These are phyloP conservation scores for Pleurotus tuoliensis DNA, from an alignment of 768 basidiomycete genomes.

Conservation along the genomic window DNA sequence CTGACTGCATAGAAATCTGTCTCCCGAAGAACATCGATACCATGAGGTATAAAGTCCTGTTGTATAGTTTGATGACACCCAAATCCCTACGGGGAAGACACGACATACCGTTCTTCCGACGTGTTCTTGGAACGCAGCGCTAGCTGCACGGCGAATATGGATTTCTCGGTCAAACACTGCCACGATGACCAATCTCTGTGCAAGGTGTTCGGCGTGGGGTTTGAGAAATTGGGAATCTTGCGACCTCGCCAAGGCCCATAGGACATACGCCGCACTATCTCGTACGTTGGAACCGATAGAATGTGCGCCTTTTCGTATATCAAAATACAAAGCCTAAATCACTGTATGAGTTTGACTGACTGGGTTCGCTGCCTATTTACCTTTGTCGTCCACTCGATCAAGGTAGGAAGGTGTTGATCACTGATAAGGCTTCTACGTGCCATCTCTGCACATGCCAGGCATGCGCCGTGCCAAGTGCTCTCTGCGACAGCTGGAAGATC, in stretches of 20 bases:
- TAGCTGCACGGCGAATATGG: slow-evolving; percentile 91
- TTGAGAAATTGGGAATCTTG: slow-evolving; percentile 55
- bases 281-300: slow-evolving; percentile 93
- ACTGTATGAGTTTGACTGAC: not conserved
- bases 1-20: slow-evolving; percentile 96
- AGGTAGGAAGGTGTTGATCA: slow-evolving; percentile 48
- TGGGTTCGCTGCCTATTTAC: slow-evolving; percentile 29
- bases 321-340: slow-evolving; percentile 84
- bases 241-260: slow-evolving; percentile 91
- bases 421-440: slow-evolving; percentile 76
- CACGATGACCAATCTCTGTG: slow-evolving; percentile 69
- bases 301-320: slow-evolving; percentile 87
- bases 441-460: slow-evolving; percentile 89
- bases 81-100: not conserved
- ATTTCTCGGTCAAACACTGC: slow-evolving; percentile 92
- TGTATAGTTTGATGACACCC: slow-evolving; percentile 4
- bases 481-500: slow-evolving; percentile 79
- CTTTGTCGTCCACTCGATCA: slow-evolving; percentile 81
- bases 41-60: slow-evolving; percentile 87
- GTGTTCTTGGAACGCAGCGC: slow-evolving; percentile 96
- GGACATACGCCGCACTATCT: slow-evolving; percentile 89
- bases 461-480: slow-evolving; percentile 92
- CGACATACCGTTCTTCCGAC: slow-evolving; percentile 85
- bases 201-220: slow-evolving; percentile 62
- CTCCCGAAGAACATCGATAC: slow-evolving; percentile 87